phyloP scores from a whole-genome alignment of 2,329 filamentous ascomycete species.

The Penicillium sp. region DNA sequence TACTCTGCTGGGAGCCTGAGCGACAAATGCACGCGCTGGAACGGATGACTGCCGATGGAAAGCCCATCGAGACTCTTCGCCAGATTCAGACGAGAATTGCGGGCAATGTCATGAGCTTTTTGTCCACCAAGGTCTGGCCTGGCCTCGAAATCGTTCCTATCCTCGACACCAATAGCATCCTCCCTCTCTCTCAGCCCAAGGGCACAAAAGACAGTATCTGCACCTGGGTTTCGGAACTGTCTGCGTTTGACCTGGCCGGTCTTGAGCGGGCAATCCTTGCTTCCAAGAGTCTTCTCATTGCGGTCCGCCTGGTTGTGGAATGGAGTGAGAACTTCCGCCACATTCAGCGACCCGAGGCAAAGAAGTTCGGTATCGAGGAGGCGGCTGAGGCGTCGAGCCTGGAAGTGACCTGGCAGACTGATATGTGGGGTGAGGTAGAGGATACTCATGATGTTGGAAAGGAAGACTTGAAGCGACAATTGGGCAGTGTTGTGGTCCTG shows the following conservation, averaged over 20 bases:
- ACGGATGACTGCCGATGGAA: conserved; percentile 44
- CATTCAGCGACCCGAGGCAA: conserved; percentile 41
- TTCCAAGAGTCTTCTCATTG: conserved; percentile 80
- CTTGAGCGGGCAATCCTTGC: conserved; percentile 80
- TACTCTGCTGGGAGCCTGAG: conserved; percentile 82
- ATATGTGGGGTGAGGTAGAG: conserved; percentile 93
- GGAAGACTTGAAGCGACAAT: conserved; percentile 81
- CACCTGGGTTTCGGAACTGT: conserved; percentile 71
- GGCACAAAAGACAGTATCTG: conserved; percentile 73
- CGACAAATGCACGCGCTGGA: conserved; percentile 50
- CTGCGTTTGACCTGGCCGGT: conserved; percentile 78
- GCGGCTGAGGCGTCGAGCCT: conserved; percentile 73
- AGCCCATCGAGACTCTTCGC: conserved; percentile 59
- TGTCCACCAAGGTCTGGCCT: conserved; percentile 76
- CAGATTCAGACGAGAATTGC: conserved; percentile 69
- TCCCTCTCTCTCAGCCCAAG: conserved; percentile 70
- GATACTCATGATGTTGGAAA: conserved; percentile 96
- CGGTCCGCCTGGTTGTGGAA: conserved; percentile 72
- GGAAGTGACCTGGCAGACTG: conserved; percentile 87
- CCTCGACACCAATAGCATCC: conserved; percentile 73
- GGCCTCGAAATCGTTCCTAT: conserved; percentile 75
- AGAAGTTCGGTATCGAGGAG: conserved; percentile 73
- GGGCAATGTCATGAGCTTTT: conserved; percentile 66
- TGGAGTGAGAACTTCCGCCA: conserved; percentile 74
- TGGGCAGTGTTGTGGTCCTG: conserved; percentile 81